Percentiles rank a stretch among this genome's conserved stretches.
Evolutionary conservation across 768 basidiomycete genomes (phyloP).

Genomic region (Russula ochroleuca): DNA sequence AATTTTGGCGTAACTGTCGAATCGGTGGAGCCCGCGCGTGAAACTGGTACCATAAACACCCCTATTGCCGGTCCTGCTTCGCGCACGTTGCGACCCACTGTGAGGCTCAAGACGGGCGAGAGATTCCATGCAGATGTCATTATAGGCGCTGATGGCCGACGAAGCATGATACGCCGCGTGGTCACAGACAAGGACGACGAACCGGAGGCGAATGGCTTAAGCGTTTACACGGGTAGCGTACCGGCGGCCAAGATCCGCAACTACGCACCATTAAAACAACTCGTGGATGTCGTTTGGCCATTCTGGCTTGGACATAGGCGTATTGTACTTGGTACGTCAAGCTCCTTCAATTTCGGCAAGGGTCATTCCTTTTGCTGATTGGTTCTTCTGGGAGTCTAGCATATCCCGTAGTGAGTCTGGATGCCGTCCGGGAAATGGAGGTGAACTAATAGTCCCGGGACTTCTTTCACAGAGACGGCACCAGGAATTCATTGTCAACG

Average conservation of each 20-base stretch:
- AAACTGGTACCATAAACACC: constrained; percentile 4
- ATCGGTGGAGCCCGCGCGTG: constrained; percentile 20
- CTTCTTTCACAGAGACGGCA: constrained; percentile 16
- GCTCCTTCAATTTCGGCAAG: not conserved
- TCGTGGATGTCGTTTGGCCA: constrained; percentile 24
- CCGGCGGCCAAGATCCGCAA: constrained; percentile 22
- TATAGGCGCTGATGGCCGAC: constrained; percentile 32
- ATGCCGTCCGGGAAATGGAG: not conserved
- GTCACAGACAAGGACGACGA: constrained; percentile 36
- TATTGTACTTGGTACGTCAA: constrained; percentile 6
- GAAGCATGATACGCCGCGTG: constrained; percentile 27
- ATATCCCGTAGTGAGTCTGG: constrained; percentile 21
- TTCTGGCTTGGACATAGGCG: constrained; percentile 17
- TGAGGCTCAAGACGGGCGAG: constrained; percentile 30
- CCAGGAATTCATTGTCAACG: constrained; percentile 18
- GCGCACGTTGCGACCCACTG: constrained; percentile 20
- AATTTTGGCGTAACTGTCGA: constrained; percentile 18
- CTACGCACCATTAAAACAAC: constrained; percentile 10
- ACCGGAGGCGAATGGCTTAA: constrained; percentile 28
- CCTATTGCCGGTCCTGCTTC: constrained; percentile 13
- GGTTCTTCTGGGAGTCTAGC: constrained; percentile 2
- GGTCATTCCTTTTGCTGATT: not conserved
- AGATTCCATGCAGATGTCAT: constrained; percentile 31
- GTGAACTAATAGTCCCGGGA: not conserved
- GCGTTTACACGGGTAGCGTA: constrained; percentile 27